Conservation (phyloP, 352 stramenopile genomes). For the Phytophthora chlamydospora region DNA sequence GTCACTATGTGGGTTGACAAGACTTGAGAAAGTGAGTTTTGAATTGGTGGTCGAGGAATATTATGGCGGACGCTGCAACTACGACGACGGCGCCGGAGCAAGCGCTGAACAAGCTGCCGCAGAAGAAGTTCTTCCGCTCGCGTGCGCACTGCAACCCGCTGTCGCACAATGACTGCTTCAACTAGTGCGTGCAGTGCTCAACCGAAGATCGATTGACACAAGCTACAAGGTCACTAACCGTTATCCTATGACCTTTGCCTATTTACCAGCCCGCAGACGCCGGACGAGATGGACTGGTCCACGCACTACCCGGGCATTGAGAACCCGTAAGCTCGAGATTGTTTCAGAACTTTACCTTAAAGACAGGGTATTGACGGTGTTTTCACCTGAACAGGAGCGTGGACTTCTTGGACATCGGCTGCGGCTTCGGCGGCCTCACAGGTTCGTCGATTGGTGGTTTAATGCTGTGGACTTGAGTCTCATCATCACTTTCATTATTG, state of each 20-base stretch:
- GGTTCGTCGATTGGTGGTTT: conserved; percentile 33
- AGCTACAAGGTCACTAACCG: neutral
- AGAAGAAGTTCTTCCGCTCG: conserved; percentile 98
- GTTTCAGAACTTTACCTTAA: neutral
- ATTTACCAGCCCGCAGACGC: conserved; percentile 70
- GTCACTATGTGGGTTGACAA: conserved; percentile 19
- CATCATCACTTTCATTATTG: neutral
- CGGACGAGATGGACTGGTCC: conserved; percentile 93
- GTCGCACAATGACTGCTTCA: conserved; percentile 96
- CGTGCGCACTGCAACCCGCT: conserved; percentile 97
- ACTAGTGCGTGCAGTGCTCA: conserved; percentile 75
- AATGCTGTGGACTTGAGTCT: neutral
- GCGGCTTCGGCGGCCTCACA: conserved; percentile 97
- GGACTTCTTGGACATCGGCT: conserved; percentile 97
- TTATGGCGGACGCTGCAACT: conserved; percentile 29
- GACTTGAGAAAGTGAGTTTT: neutral
- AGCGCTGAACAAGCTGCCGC: conserved; percentile 58
- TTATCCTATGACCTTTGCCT: neutral
- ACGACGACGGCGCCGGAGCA: conserved; percentile 19
- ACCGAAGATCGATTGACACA: neutral
- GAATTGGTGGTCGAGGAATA: conserved; percentile 23
- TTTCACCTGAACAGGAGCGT: conserved; percentile 60
- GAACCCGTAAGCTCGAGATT: conserved; percentile 53
- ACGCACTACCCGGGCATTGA: conserved; percentile 91
- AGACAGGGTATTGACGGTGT: conserved; percentile 5